Base-by-base conservation (phyloP, 108 stramenopile genomes). In the Pseudonitzschia multiseries region DNA sequence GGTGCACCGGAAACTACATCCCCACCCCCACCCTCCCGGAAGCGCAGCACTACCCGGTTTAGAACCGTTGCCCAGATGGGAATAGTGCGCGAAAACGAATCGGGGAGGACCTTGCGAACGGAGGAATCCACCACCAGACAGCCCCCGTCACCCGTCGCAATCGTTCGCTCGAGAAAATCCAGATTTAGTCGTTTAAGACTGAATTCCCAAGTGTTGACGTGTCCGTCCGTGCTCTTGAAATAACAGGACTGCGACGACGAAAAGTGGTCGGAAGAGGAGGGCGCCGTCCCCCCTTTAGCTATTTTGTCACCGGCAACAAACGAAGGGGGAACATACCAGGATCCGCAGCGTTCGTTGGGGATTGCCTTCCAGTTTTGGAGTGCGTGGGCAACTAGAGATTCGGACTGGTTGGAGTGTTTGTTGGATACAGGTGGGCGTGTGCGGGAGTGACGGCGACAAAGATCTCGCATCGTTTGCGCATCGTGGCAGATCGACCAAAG, bases 141-240 rank as follows among this genome's bases (percentile, higher is more conserved):
- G 5, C 81, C 79, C 2, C 41, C 32, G 13, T 68, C 63, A 8
- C n/a, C 44, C n/a, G 48, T 21, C 0, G 82, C 41, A 43, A 80
- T 8, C 18, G n/a, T 42, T 21, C 33, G 27, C 28, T 79, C 68
- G 6, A 91, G 43, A 41, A 93, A 32, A 18, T 68, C 73, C 59
- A 93, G 64, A 74, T 93, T 91, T 42, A 91, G 56, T 13, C 92
- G 81, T 51, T 86, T 87, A 0, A 88, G 67, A 29, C 85, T 83
- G 8, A 91, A 71, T 14, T 76, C 75, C 67, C 85, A 91, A 8
- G 75, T 79, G 10, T 79, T 78, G 0, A 69, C 68, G 57, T 93
- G 92, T 0, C 92, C 92, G 81, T 93, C 92, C 1, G 89, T 88
- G 56, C 83, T 84, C 81, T 93, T 91, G 82, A 93, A 93, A 57